Percentiles rank a stretch among this genome's conserved stretches.
These are phyloP conservation scores for Ogataea parapolymorpha DNA, from an alignment of 805 yeast species.

Conservation along the genomic window DNA sequence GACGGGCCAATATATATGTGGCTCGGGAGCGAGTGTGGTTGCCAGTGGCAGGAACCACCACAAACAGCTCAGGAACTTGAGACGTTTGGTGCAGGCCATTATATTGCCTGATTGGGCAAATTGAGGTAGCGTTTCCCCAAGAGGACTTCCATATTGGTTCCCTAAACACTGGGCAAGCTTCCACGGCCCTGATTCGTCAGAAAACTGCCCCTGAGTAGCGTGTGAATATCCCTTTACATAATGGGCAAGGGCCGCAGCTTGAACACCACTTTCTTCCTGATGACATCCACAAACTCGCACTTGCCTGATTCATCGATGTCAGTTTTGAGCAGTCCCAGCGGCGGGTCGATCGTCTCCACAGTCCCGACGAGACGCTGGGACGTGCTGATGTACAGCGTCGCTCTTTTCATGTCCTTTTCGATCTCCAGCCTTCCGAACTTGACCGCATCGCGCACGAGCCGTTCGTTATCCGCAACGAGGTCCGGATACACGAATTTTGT, in stretches of 20 bases:
- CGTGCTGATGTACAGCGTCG: slow-evolving; percentile 60
- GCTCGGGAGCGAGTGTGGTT: neutral
- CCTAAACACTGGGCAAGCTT: too few species aligned
- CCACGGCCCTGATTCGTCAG: neutral
- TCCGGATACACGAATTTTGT: slow-evolving; percentile 28
- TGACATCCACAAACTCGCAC: slow-evolving; percentile 56
- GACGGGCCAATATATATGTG: neutral
- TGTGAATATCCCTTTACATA: slow-evolving; percentile 41
- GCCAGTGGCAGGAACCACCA: neutral
- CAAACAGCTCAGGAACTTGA: slow-evolving; percentile 5
- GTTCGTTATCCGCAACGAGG: slow-evolving; percentile 3
- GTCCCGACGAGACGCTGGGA: slow-evolving; percentile 68
- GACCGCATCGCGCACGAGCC: slow-evolving; percentile 38
- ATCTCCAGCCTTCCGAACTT: slow-evolving; percentile 48
- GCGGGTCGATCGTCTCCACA: slow-evolving; percentile 56
- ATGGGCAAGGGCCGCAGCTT: slow-evolving; percentile 72
- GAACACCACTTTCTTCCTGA: slow-evolving; percentile 57
- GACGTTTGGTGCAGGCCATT: neutral
- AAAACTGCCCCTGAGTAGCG: slow-evolving; percentile 1
- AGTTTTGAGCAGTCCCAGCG: slow-evolving; percentile 59
- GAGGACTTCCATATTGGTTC: too few species aligned
- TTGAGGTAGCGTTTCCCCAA: neutral
- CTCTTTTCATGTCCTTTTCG: slow-evolving; percentile 43
- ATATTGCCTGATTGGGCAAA: neutral
- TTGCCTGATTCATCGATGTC: slow-evolving; percentile 28